These are phyloP conservation scores for Blastocystis sp. DNA, from an alignment of 352 stramenopile genomes.

Conservation along the genomic window DNA sequence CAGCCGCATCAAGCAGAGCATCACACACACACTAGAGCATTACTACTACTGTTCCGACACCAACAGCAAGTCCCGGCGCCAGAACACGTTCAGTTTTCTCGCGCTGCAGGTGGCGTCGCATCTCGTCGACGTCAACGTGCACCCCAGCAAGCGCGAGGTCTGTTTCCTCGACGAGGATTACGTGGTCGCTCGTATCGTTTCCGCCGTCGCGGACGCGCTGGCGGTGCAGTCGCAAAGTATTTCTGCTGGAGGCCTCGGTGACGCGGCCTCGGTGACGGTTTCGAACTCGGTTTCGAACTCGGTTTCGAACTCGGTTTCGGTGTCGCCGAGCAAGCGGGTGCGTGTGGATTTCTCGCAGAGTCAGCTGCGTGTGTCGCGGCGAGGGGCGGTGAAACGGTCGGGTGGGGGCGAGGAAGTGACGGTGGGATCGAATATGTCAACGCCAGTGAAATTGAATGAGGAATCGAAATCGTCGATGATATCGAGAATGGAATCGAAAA, in stretches of 20 bases:
- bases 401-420: no score
- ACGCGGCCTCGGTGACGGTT: no score
- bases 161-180: constrained; percentile 86
- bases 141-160: constrained; percentile 94
- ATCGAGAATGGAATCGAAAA: not conserved
- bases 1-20: constrained; percentile 73
- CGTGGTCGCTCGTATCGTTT: constrained; percentile 71
- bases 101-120: constrained; percentile 78
- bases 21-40: constrained; percentile 62
- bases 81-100: constrained; percentile 89
- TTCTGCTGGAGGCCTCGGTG: no score
- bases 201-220: no score
- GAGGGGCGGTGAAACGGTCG: no score
- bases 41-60: constrained; percentile 51
- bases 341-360: constrained; percentile 47
- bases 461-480: no score
- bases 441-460: no score
- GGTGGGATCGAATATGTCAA: no score
- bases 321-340: constrained; percentile 29
- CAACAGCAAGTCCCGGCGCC: constrained; percentile 7
- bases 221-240: no score
- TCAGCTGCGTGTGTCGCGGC: no score
- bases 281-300: not conserved
- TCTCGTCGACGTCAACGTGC: constrained; percentile 95
- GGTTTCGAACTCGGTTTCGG: not conserved